Evolutionary conservation across 768 basidiomycete species (phyloP).

Genomic region (Calvatia gigantea): DNA sequence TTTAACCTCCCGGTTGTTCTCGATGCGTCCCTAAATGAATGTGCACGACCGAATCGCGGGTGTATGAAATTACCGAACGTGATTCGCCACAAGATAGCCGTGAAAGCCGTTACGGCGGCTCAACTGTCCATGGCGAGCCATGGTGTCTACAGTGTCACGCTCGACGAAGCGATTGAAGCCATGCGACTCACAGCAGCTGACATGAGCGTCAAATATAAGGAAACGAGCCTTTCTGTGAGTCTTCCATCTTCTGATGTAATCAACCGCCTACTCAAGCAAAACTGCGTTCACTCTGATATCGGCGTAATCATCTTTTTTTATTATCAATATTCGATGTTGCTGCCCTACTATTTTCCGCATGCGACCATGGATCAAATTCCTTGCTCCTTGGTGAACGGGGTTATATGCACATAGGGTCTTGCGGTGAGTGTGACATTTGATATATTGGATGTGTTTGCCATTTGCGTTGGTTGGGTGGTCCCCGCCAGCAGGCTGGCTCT

Average conservation of each 20-base stretch:
- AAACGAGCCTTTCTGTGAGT: constrained; percentile 86
- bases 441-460: too few relatives aligned
- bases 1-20: background rate
- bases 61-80: background rate
- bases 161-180: constrained; percentile 95
- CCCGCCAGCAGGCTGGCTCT: too few relatives aligned
- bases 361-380: background rate
- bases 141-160: constrained; percentile 79
- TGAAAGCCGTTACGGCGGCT: constrained; percentile 91
- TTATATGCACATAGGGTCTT: constrained; percentile 31
- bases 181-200: constrained; percentile 92
- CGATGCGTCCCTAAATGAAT: background rate
- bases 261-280: background rate
- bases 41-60: constrained; percentile 1
- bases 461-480: background rate
- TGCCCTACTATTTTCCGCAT: background rate
- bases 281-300: too few relatives aligned
- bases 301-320: background rate
- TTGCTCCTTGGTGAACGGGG: background rate
- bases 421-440: constrained; percentile 32
- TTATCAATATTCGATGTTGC: background rate
- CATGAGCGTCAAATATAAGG: constrained; percentile 95
- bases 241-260: constrained; percentile 9
- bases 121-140: constrained; percentile 93
- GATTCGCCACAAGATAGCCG: constrained; percentile 48